Percentiles rank a stretch among this genome's conserved stretches.
Evolutionary conservation across 768 basidiomycete genomes (phyloP).

Genomic region (Rhodosporidiobolus odoratus): DNA sequence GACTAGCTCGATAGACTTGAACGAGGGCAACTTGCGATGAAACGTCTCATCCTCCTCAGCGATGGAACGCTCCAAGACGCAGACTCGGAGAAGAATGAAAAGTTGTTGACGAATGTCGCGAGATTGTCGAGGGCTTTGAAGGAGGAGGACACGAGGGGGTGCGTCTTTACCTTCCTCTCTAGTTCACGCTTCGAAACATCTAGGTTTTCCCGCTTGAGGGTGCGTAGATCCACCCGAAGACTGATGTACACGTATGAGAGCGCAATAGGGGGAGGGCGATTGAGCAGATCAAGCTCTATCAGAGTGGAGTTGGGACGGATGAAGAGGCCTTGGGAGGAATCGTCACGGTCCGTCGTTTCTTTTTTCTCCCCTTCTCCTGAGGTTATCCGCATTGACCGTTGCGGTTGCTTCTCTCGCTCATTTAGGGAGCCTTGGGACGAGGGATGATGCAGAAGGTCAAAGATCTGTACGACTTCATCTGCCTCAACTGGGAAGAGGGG

Average conservation of each 20-base stretch:
- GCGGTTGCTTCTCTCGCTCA: neutral
- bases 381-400: neutral
- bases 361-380: neutral
- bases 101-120: constrained; percentile 13
- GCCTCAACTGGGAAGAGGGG: constrained; percentile 16
- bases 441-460: constrained; percentile 21
- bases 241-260: neutral
- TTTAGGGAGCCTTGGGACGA: constrained; percentile 12
- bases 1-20: too few relatives aligned
- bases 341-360: constrained; percentile 8
- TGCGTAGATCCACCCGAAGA: neutral
- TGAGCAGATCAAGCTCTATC: constrained; percentile 31
- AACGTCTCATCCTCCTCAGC: constrained; percentile 24
- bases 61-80: constrained; percentile 32
- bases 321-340: neutral
- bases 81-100: neutral
- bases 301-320: constrained; percentile 22
- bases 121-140: constrained; percentile 6
- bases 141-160: neutral
- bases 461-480: constrained; percentile 17
- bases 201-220: too few relatives aligned
- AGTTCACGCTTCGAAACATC: neutral
- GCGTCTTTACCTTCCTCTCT: neutral
- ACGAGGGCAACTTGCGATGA: too few relatives aligned
- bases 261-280: neutral